Evolutionary conservation across 208 protist genomes (phyloP).

Genomic region (Wallacemonas sp.): DNA sequence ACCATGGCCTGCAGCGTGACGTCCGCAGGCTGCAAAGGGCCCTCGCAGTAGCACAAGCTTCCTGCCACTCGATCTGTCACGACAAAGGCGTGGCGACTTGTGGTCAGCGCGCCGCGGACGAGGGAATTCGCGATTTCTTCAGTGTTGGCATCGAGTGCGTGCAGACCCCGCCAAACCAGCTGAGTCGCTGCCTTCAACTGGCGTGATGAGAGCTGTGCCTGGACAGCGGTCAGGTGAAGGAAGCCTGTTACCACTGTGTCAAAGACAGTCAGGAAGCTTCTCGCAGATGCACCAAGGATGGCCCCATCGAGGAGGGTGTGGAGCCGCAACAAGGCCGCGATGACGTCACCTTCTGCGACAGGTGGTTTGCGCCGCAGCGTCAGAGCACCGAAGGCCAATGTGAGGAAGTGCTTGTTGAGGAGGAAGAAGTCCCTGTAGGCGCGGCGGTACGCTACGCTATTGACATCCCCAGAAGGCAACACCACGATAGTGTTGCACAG

Average conservation of each 20-base stretch:
- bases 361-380: constrained; percentile 36
- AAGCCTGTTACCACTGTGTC: constrained; percentile 50
- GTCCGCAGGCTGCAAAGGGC: not conserved
- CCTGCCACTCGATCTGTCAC: constrained; percentile 16
- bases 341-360: constrained; percentile 10
- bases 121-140: constrained; percentile 18
- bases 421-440: constrained; percentile 55
- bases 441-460: constrained; percentile 21
- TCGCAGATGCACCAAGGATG: constrained; percentile 40
- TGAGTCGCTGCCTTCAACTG: not conserved
- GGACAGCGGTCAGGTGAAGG: constrained; percentile 38
- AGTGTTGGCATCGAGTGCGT: not conserved
- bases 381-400: constrained; percentile 66
- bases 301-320: constrained; percentile 42
- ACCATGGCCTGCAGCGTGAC: not conserved
- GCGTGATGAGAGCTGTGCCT: not conserved
- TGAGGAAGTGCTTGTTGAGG: constrained; percentile 68
- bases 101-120: constrained; percentile 21
- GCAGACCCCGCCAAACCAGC: not conserved
- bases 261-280: constrained; percentile 35
- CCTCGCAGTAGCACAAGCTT: not conserved
- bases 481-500: constrained; percentile 44
- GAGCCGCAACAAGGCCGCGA: constrained; percentile 44
- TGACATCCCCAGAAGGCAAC: constrained; percentile 13
- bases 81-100: constrained; percentile 11